These are phyloP conservation scores for Fusarium camptoceras DNA, from an alignment of 2,329 filamentous ascomycete genomes.

Conservation along the genomic window DNA sequence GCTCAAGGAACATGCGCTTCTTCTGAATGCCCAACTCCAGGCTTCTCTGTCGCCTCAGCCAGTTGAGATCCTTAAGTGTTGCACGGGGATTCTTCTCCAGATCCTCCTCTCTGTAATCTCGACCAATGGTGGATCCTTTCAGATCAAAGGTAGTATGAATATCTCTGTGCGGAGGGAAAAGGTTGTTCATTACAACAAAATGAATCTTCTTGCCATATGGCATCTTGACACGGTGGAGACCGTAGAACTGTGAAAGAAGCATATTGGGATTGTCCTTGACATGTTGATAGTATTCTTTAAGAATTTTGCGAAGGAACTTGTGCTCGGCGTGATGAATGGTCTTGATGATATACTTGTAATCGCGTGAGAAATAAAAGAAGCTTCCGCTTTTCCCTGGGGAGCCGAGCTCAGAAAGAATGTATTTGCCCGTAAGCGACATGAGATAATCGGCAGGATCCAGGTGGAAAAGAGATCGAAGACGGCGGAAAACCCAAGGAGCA, in stretches of 20 bases:
- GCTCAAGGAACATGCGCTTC: conserved; percentile 87
- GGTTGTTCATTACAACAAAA: conserved; percentile 99
- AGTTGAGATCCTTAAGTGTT: conserved; percentile 96
- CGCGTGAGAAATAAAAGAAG: conserved; percentile 99
- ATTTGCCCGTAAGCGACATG: conserved; percentile 98
- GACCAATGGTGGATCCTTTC: conserved; percentile 94
- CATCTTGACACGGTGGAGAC: conserved; percentile 96
- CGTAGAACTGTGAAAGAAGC: conserved; percentile 96
- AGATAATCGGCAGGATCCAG: conserved; percentile 97
- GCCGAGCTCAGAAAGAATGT: conserved; percentile 95
- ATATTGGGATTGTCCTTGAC: conserved; percentile 96
- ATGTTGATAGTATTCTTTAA: conserved; percentile 94
- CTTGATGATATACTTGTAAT: conserved; percentile 99
- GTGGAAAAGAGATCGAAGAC: conserved; percentile 86
- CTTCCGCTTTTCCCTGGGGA: conserved; percentile 98
- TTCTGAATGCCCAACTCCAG: conserved; percentile 91
- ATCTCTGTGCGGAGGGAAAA: conserved; percentile 96
- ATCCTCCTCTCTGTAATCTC: conserved; percentile 90
- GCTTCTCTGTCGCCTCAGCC: conserved; percentile 86
- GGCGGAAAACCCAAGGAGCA: conserved; percentile 98
- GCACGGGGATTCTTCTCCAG: conserved; percentile 89
- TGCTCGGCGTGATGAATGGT: conserved; percentile 97
- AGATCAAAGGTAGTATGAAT: conserved; percentile 97
- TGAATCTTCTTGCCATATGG: conserved; percentile 98
- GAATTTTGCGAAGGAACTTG: conserved; percentile 84